Base-by-base conservation (phyloP, 2,329 filamentous ascomycete species). In the Ophiostoma populinum region DNA sequence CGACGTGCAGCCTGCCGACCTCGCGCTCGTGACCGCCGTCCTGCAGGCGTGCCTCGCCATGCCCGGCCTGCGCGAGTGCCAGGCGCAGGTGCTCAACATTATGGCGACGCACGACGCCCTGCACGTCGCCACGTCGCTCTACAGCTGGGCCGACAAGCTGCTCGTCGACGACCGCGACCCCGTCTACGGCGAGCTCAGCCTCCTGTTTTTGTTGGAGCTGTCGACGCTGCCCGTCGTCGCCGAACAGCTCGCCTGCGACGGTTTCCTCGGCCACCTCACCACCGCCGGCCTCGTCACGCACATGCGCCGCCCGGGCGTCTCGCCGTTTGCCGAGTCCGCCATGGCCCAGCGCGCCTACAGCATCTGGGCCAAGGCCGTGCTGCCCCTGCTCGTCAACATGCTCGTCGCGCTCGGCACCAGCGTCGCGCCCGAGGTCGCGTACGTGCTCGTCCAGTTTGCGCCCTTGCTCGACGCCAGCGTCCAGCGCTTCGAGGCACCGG, bases 81-180 rank as follows among this genome's bases (percentile, higher is more conserved):
- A 80, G 42, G 63, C 69, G 11, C 76, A 83, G 45, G 69, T 87
- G 24, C 64, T 82, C 35, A 70, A 74, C 48, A 75, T 75, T 44
- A 63, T 83, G 61, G 62, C 69, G 1, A 70, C 71, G 31, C 75
- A 85, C 50, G 75, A 80, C 43, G 76, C 77, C 1, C 67, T 82
- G 30, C 80, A 87, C 47, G 80, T 85, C 41, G 86, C 85, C 1
- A 75, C 78, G 6, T 83, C 80, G 22, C 66, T 98, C 5, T 95
- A 87, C 55, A 93, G 85, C 0, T 98, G 90, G 90, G 73, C 87
- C 4, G 85, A 95, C 53, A 74, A 77, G 44, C 65, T 95, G 17
- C 70, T 78, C 1, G 67, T 78, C 24, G 69, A 78, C 38, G 37
- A 35, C 34, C 17, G 34, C 15, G 87, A 95, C 50, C 87, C 90